phyloP scores from a whole-genome alignment of 129 eudicot genomes.

The Sambucus nigra region DNA sequence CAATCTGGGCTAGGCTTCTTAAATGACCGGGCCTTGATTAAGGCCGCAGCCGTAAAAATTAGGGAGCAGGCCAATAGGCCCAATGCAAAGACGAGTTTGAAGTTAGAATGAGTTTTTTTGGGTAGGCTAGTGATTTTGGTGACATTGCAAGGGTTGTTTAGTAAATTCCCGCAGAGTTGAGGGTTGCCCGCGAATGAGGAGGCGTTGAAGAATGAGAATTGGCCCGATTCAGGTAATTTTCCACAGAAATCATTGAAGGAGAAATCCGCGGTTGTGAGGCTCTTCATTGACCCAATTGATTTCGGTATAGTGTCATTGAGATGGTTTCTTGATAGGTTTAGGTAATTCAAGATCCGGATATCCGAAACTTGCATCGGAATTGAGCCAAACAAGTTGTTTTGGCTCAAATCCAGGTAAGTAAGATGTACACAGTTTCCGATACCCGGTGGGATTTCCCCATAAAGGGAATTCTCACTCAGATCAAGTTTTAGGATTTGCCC shows the following conservation, averaged over 20 bases:
- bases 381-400: slow-evolving; percentile 59
- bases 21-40: slow-evolving; percentile 60
- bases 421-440: slow-evolving; percentile 57
- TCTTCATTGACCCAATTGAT: slow-evolving; percentile 66
- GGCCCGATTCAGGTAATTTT: slow-evolving; percentile 67
- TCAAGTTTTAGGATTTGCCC: slow-evolving; percentile 52
- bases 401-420: slow-evolving; percentile 79
- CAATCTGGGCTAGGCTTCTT: slow-evolving; percentile 43
- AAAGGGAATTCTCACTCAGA: slow-evolving; percentile 45
- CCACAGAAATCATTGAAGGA: slow-evolving; percentile 87
- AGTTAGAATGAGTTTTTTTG: slow-evolving; percentile 27
- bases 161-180: slow-evolving; percentile 59
- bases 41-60: slow-evolving; percentile 62
- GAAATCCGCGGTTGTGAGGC: slow-evolving; percentile 79
- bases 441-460: slow-evolving; percentile 61
- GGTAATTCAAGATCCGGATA: slow-evolving; percentile 58
- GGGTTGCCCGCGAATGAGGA: slow-evolving; percentile 84
- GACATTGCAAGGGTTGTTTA: slow-evolving; percentile 58
- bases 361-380: slow-evolving; percentile 55
- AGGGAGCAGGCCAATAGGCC: slow-evolving; percentile 58
- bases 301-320: slow-evolving; percentile 53
- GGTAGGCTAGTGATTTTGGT: slow-evolving; percentile 15
- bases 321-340: slow-evolving; percentile 76
- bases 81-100: slow-evolving; percentile 59
- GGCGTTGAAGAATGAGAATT: slow-evolving; percentile 64